Evolutionary conservation across 148 eudicot species (phyloP).

Genomic region (Pharnaceum exiguum): DNA sequence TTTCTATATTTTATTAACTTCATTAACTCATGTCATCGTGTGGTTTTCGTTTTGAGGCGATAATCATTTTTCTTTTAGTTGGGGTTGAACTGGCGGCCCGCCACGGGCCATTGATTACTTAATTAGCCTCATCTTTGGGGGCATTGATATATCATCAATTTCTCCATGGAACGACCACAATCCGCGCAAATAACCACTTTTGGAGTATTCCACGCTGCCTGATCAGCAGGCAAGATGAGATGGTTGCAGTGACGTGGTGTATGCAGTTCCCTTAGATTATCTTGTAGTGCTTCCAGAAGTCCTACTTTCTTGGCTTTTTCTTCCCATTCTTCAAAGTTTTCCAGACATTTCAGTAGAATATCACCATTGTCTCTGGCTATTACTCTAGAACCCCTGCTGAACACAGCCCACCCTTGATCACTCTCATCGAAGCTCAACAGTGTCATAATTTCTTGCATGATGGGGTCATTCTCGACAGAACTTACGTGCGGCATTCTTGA

Average conservation of each 20-base stretch:
- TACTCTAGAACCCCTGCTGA: constrained; percentile 43
- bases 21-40: too few species aligned
- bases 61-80: too few species aligned
- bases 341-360: constrained; percentile 28
- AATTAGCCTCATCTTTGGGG: constrained; percentile 33
- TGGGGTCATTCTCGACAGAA: constrained; percentile 47
- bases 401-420: constrained; percentile 74
- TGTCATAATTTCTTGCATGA: constrained; percentile 58
- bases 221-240: constrained; percentile 66
- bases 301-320: constrained; percentile 19
- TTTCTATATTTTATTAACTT: too few species aligned
- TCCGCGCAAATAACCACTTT: constrained; percentile 65
- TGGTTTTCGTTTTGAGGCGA: too few species aligned
- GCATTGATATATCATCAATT: constrained; percentile 71
- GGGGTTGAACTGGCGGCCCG: too few species aligned
- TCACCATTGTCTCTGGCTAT: constrained; percentile 60
- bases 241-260: constrained; percentile 65
- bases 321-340: constrained; percentile 37
- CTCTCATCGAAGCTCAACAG: constrained; percentile 65
- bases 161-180: constrained; percentile 61
- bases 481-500: constrained; percentile 57
- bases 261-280: constrained; percentile 32
- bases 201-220: constrained; percentile 40
- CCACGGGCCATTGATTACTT: too few species aligned
- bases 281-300: constrained; percentile 40